Percentiles rank a stretch among this genome's conserved stretches.
phyloP scores from a whole-genome alignment of 352 stramenopile species.

The Sclerospora graminicola region DNA sequence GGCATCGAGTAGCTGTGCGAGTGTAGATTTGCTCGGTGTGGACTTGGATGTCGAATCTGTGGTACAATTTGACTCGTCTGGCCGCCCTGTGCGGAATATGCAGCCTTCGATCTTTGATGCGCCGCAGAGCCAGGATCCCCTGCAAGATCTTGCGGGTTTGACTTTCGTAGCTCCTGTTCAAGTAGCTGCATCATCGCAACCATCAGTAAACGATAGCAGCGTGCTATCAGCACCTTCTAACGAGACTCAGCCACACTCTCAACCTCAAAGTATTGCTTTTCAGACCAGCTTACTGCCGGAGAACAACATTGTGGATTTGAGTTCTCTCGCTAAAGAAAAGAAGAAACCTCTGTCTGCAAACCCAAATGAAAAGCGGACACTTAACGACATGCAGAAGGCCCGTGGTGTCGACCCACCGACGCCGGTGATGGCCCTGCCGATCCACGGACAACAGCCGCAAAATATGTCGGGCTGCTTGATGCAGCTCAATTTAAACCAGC shows the following conservation, averaged over 20 bases:
- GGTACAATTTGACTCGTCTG: slow-evolving; percentile 1
- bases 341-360: slow-evolving; percentile 23
- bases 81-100: slow-evolving; percentile 5
- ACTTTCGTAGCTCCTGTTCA: slow-evolving; percentile 25
- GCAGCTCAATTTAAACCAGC: slow-evolving; percentile 30
- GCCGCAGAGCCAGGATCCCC: slow-evolving; percentile 21
- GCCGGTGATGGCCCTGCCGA: slow-evolving; percentile 32
- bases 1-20: slow-evolving; percentile 10
- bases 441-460: slow-evolving; percentile 24
- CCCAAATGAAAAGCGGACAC: slow-evolving; percentile 30
- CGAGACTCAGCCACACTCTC: slow-evolving; percentile 2
- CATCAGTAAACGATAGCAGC: slow-evolving; percentile 5
- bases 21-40: slow-evolving; percentile 41
- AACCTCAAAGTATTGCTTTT: slow-evolving; percentile 21
- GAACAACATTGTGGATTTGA: slow-evolving; percentile 58
- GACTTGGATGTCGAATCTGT: slow-evolving; percentile 24
- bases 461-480: slow-evolving; percentile 22
- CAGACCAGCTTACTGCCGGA: slow-evolving; percentile 47
- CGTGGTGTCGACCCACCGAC: slow-evolving; percentile 19
- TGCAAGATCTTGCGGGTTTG: slow-evolving; percentile 47
- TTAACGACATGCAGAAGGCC: slow-evolving; percentile 55
- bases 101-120: slow-evolving; percentile 34
- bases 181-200: slow-evolving; percentile 1
- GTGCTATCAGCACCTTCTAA: not conserved
- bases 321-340: slow-evolving; percentile 41